Base-by-base conservation (phyloP, 2,329 filamentous ascomycete species). In the Plenodomus tracheiphilus region DNA sequence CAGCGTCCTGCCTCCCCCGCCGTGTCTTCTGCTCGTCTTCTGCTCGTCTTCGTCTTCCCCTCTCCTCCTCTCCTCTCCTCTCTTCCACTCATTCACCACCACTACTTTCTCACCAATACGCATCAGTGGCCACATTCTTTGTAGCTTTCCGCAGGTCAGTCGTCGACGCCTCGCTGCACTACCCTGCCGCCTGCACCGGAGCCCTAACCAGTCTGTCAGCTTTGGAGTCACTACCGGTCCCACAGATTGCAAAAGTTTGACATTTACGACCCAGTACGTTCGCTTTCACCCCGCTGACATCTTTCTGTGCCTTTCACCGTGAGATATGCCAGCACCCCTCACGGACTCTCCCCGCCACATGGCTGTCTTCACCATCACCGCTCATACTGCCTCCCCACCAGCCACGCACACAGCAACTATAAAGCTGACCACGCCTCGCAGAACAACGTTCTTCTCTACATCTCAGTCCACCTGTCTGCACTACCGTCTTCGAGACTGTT, bases 61-160 rank as follows among this genome's bases (percentile, higher is more conserved):
- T 20, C 45, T 46, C 56, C 22, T 56, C 41, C 39, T 56, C 46
- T 53, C 43, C 47, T 57, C 54, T 50, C 57, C 55, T 60, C 56
- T 56, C 57, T 52, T 61, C 58, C 56, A 61, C 65, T 64, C 58
- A 62, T 64, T 65, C 53, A 56, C 63, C 56, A 64, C 61, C 66
- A 70, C 68, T 69, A 68, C 68, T 68, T 69, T 65, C 63, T 69
- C 65, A 69, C 68, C 60, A 71, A 51, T 70, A 71, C 69, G 65
- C 66, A 69, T 74, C 70, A 72, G 69, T 72, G 71, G 65, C 68
- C 69, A 71, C 71, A 73, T 74, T 74, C 70, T 74, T 74, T 72
- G 70, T 72, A 73, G 70, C 71, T 72, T 72, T 73, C 66, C 67
- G 62, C 66, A 69, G 69, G 69, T 72, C 54, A 55, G 69, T 58